Percentiles rank a stretch among this genome's conserved stretches.
Evolutionary conservation across 148 eudicot genomes (phyloP).

Genomic region (Drosera capensis): DNA sequence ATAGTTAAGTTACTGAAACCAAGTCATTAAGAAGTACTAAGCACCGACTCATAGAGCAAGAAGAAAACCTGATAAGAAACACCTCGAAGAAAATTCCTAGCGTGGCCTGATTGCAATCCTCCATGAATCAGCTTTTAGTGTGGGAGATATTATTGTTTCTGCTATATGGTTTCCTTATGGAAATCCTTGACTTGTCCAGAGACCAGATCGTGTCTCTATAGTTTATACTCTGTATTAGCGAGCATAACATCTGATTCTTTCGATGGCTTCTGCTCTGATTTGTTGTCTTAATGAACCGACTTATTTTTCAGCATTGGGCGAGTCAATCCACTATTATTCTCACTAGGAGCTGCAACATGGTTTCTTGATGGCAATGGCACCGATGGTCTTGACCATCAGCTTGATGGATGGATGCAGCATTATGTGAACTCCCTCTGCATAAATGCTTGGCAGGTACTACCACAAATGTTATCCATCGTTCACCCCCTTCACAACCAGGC

Average conservation of each 20-base stretch:
- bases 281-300: constrained; percentile 5
- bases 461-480: no score
- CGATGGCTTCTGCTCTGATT: background rate
- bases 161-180: no score
- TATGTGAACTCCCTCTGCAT: constrained; percentile 69
- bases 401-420: constrained; percentile 55
- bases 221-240: background rate
- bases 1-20: no score
- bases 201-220: background rate
- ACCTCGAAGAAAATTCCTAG: no score
- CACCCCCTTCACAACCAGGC: no score
- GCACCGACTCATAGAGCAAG: no score
- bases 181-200: no score
- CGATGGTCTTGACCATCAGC: constrained; percentile 14
- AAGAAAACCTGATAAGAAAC: no score
- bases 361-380: constrained; percentile 14
- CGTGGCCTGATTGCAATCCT: no score
- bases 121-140: no score
- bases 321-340: constrained; percentile 70
- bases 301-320: constrained; percentile 67
- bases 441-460: constrained; percentile 91
- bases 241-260: background rate
- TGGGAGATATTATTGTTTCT: no score
- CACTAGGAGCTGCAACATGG: constrained; percentile 56
- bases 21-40: no score